Base-by-base conservation (phyloP, 2,329 filamentous ascomycete species). In the Biscogniauxia marginata region DNA sequence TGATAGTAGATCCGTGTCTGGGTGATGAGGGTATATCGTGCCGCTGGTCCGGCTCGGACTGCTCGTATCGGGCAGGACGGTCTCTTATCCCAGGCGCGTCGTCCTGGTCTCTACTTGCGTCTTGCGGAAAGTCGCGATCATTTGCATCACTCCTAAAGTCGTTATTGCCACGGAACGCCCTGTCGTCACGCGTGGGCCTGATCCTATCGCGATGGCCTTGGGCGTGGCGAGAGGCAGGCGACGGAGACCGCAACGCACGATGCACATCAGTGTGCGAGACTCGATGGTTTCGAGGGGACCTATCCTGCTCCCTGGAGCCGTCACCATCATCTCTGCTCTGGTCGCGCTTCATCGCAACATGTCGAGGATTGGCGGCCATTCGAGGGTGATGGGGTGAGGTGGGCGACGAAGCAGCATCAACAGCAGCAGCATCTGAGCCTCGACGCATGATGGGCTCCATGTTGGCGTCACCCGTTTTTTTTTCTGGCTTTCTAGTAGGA, bases 261-360 rank as follows among this genome's bases (percentile, higher is more conserved):
- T 65, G 65, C 30, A 62, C 60, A 57, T 57, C 56, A 49, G 52
- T 54, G 47, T 54, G 59, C 49, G 59, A 53, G 48, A 60, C 63
- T 64, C 65, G 65, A 60, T 54, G 61, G 46, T 62, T 58, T 55
- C 62, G 61, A 52, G 68, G 63, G 68, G 71, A 63, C 57, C 70
- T 70, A 64, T 71, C 66, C 67, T 68, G 69, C 63, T 73, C 70
- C 68, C 67, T 65, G 47, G 64, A 67, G 65, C 64, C 69, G 53
- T 72, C 69, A 65, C 69, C 66, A 62, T 63, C 67, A 63, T 65
- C 64, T 60, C 59, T 68, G 66, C 65, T 70, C 59, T 67, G 67
- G 71, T 76, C 73, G 70, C 74, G 70, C 71, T 73, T 72, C 72
- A 76, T 74, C 61, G 71, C 71, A 72, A 67, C 73, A 73, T 76